These are phyloP conservation scores for Linderina pennispora DNA, from an alignment of 192 early-diverging fungal genomes.

Conservation along the genomic window DNA sequence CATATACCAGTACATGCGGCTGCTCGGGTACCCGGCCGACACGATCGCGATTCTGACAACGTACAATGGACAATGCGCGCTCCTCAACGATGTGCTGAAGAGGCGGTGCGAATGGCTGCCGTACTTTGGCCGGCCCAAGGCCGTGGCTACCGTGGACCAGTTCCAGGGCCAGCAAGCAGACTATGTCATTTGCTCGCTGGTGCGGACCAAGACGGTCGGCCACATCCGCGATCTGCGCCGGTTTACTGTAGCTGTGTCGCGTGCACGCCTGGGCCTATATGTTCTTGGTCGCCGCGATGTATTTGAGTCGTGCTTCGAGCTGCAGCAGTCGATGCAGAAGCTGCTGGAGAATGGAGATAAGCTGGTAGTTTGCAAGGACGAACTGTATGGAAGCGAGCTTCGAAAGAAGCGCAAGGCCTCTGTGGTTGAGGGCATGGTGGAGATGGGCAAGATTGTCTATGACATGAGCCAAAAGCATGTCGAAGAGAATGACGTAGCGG, in stretches of 20 bases:
- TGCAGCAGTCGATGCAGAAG: slow-evolving; percentile 59
- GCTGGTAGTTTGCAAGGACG: slow-evolving; percentile 49
- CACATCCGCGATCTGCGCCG: slow-evolving; percentile 92
- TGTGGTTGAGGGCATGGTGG: slow-evolving; percentile 25
- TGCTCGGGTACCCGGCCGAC: slow-evolving; percentile 86
- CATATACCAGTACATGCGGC: slow-evolving; percentile 92
- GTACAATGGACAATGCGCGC: slow-evolving; percentile 93
- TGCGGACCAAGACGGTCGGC: slow-evolving; percentile 83
- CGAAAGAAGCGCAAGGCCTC: background rate
- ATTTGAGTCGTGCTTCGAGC: slow-evolving; percentile 78
- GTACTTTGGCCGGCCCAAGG: slow-evolving; percentile 71
- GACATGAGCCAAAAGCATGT: slow-evolving; percentile 10
- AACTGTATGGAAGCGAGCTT: slow-evolving; percentile 46
- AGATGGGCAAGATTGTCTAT: slow-evolving; percentile 23
- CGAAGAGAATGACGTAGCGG: background rate
- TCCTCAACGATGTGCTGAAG: slow-evolving; percentile 86
- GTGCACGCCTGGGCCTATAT: slow-evolving; percentile 91
- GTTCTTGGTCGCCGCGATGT: slow-evolving; percentile 74
- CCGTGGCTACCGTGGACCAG: slow-evolving; percentile 91
- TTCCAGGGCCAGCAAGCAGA: slow-evolving; percentile 96
- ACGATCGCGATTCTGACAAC: slow-evolving; percentile 92
- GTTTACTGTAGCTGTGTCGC: slow-evolving; percentile 88
- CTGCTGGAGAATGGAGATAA: slow-evolving; percentile 57
- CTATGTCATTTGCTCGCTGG: slow-evolving; percentile 89
- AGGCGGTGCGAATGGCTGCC: slow-evolving; percentile 83